phyloP scores from a whole-genome alignment of 169 alveolate species.

The Plasmodium reichenowi region DNA sequence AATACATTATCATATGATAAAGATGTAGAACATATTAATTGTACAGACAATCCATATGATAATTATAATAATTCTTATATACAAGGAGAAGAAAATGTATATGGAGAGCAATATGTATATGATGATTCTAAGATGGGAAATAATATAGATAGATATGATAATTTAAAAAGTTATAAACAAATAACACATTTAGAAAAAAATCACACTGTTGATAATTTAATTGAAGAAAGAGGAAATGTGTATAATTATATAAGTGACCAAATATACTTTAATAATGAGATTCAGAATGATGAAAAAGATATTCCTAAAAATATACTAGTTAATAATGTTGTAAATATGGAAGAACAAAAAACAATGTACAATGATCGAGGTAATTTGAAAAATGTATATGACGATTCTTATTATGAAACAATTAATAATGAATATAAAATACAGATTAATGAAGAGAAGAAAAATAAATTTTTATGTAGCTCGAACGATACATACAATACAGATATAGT shows the following conservation, averaged over 20 bases:
- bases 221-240: too few relatives aligned
- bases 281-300: neutral
- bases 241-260: too few relatives aligned
- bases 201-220: too few relatives aligned
- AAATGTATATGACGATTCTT: slow-evolving; percentile 12
- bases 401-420: neutral
- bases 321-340: neutral
- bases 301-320: neutral
- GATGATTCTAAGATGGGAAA: neutral
- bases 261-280: neutral
- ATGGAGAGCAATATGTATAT: neutral
- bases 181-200: slow-evolving; percentile 6
- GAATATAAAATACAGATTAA: slow-evolving; percentile 1
- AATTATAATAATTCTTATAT: too few relatives aligned
- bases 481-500: slow-evolving; percentile 40
- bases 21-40: neutral
- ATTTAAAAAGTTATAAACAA: slow-evolving; percentile 1
- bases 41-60: too few relatives aligned
- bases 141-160: slow-evolving; percentile 1
- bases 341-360: slow-evolving; percentile 3
- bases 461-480: slow-evolving; percentile 51
- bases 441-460: slow-evolving; percentile 22
- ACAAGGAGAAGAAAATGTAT: neutral
- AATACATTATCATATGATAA: too few relatives aligned
- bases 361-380: slow-evolving; percentile 5